Conservation (phyloP, 2,329 filamentous ascomycete species). For the Fusarium avenaceum region DNA sequence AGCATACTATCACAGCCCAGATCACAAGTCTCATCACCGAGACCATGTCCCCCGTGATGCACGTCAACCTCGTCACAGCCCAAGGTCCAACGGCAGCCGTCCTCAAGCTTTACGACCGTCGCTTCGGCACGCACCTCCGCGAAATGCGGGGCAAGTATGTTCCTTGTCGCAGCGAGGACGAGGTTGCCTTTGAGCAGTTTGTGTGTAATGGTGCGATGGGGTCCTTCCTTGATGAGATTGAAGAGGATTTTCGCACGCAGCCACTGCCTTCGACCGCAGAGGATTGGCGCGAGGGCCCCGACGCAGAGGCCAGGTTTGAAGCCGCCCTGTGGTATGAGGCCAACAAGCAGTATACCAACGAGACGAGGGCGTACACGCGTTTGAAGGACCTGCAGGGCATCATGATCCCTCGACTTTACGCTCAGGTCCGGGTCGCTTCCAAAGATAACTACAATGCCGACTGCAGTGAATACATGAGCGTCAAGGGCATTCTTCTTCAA, state of each 20-base stretch:
- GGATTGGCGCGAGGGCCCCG: not conserved
- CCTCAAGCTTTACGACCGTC: slow-evolving; percentile 3
- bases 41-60: not conserved
- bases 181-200: not conserved
- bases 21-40: not conserved
- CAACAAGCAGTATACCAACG: not conserved
- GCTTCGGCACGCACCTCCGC: not conserved
- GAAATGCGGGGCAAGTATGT: no score
- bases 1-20: rapidly evolving
- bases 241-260: rapidly evolving
- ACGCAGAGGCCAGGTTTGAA: not conserved
- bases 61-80: not conserved
- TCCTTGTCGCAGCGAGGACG: not conserved
- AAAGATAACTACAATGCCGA: rapidly evolving
- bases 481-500: not conserved
- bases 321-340: not conserved
- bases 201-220: not conserved
- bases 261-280: rapidly evolving
- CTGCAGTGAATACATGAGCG: not conserved
- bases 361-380: not conserved
- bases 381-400: not conserved
- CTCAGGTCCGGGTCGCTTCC: not conserved
- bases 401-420: not conserved
- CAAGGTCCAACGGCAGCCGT: not conserved
- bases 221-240: not conserved